These are phyloP conservation scores for Xylaria sp. DNA, from an alignment of 2,329 filamentous ascomycete genomes.

Conservation along the genomic window DNA sequence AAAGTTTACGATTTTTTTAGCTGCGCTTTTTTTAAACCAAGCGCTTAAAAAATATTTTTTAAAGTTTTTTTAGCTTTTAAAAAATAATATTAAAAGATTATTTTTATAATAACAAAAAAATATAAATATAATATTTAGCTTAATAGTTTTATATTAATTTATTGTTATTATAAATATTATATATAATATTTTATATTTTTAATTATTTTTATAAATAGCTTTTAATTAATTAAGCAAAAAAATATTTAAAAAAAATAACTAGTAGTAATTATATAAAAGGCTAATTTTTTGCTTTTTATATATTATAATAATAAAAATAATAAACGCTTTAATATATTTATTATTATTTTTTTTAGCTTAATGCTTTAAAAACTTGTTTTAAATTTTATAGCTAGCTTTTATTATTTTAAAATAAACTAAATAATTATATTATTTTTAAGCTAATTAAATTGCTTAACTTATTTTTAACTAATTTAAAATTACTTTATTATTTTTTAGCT, in stretches of 20 bases:
- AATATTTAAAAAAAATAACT: neutral
- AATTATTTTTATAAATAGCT: neutral
- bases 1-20: too few relatives aligned
- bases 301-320: neutral
- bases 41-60: neutral
- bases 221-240: constrained; percentile 8
- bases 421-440: neutral
- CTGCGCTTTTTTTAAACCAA: constrained; percentile 2
- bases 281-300: constrained; percentile 1
- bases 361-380: neutral
- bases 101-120: constrained; percentile 4
- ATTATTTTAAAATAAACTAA: too few relatives aligned
- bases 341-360: neutral
- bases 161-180: neutral
- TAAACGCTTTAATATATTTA: neutral
- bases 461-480: too few relatives aligned
- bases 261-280: neutral
- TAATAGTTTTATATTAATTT: constrained; percentile 3
- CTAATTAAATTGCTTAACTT: neutral
- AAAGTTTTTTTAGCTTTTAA: neutral
- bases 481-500: too few relatives aligned
- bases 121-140: too few relatives aligned
- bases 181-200: constrained; percentile 5
- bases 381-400: too few relatives aligned
- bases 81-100: neutral